Conservation (phyloP, 495 filamentous ascomycete genomes). For the Penicillium angulare region DNA sequence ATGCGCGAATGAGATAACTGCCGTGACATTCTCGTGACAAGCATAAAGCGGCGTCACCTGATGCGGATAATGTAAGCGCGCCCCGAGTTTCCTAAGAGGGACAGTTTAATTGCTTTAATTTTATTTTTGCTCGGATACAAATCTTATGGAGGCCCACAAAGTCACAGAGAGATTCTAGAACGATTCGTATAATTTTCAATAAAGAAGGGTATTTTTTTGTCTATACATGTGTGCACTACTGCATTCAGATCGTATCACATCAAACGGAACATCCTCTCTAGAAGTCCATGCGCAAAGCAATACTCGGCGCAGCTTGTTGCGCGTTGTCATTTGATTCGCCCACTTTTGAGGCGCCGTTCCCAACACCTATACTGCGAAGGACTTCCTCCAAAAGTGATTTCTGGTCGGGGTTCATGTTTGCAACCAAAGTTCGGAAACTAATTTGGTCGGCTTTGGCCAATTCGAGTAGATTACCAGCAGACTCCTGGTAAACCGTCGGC, state of each 20-base stretch:
- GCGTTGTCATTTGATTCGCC: constrained; percentile 30
- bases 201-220: no score
- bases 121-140: neutral
- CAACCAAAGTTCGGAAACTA: constrained; percentile 74
- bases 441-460: constrained; percentile 71
- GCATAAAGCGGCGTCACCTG: constrained; percentile 15
- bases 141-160: no score
- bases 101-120: neutral
- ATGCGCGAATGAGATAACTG: neutral
- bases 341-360: constrained; percentile 26
- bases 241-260: constrained; percentile 10
- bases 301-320: constrained; percentile 68
- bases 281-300: constrained; percentile 95
- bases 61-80: constrained; percentile 20
- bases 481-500: constrained; percentile 58
- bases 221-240: constrained; percentile 10
- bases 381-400: constrained; percentile 80
- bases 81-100: constrained; percentile 7
- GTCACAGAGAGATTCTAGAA: no score
- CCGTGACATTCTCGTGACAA: neutral
- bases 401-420: constrained; percentile 65
- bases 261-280: constrained; percentile 15
- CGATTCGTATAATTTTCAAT: no score
- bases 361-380: constrained; percentile 57
- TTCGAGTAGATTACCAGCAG: constrained; percentile 72